Base-by-base conservation (phyloP, 768 basidiomycete species). In the Auriscalpium microsporum region DNA sequence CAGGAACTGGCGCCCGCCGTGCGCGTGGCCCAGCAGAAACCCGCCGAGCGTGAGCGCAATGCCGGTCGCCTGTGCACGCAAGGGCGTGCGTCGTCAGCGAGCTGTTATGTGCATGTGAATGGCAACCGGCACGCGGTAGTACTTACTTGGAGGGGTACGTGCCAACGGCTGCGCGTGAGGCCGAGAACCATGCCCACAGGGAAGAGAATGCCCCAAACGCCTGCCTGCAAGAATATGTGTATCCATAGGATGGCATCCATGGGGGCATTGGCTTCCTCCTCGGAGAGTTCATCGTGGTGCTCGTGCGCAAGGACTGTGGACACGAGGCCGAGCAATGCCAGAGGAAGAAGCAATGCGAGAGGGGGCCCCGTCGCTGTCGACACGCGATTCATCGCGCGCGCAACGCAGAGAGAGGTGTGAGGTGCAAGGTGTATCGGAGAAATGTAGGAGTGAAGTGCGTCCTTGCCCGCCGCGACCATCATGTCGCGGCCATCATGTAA, bases 141-240 rank as follows among this genome's bases (percentile, higher is more conserved):
- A 63, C 76, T 40, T 50, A 85, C 88, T 72, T 95, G 94, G 5
- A 93, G 67, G 6, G 94, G 93, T 45, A 94, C 91, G 68, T 96
- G 94, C 84, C 88, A 94, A 63, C 83, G 79, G 68, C 91, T 94
- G 56, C 83, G 76, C n/a, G 81, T 71, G 14, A 90, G 71, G 16
- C 86, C 86, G 4, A 89, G 69, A 0, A 89, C 83, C 86, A 88
- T 87, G 33, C 85, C 94, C 8, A 84, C 75, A 0, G 94, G 94
- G 64, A 95, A 96, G 35, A 93, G 65, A 2, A 95, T 63, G 4
- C 90, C 91, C 94, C 94, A 95, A 5, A 89, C 82, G 8, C 77
- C 62, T 3, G 78, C 80, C 62, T 96, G 94, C 11, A 95, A 67
- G 35, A 76, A 73, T 52, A 94, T 92, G 67, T 95, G 93, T 19